Evolutionary conservation across 345 rosid species (phyloP), one percentile per base, ranked within the genome.

Genomic region (Conringia planisiliqua): DNA sequence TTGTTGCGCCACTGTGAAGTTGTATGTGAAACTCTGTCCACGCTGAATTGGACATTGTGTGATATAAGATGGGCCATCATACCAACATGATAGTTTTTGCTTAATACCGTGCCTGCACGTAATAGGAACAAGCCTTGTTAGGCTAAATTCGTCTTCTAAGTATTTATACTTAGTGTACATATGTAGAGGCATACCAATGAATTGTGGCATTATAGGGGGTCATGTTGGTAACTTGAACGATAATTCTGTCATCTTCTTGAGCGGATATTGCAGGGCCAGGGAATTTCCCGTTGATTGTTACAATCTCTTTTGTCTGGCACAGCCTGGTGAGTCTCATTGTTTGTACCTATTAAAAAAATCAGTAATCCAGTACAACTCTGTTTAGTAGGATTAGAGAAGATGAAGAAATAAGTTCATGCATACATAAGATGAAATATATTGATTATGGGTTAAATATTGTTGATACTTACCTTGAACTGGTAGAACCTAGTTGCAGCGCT

Each of bases 31-130:
- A 68, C 79, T 82, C 54, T 89, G 89, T 8, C 98, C 95, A 1
- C 88, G 72, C 74, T 85, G 89, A 46, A 90, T 89, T 3, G 97
- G 97, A 69, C 97, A 93, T 58, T 93, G 98, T 13, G 97, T 93
- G 42, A 93, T 86, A 76, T 93, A 90, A 6, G 98, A 82, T 5
- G 98, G 95, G 56, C 97, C 97, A 68, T 90, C 98, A 46, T 80
- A 89, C 98, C 97, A 93, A 79, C 96, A 87, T 5, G 98, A 87
- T 40, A 84, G 77, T 74, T 72, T 85, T 75, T 90, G 98, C 82
- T 90, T 84, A 20, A 93, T 86, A 16, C 97, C 98, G 74, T 93
- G 98, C 98, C 98, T 90, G 32, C 13, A 44, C 14, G 33, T 68
- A 7, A 33, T 24, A 62, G 29, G 62, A 8, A 48, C 56, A 47